A percentile compares a stretch with the other conserved stretches of the same genome.
Evolutionary conservation across 2,329 filamentous ascomycete genomes (phyloP).

Genomic region (Aspergillus novofumigatus): DNA sequence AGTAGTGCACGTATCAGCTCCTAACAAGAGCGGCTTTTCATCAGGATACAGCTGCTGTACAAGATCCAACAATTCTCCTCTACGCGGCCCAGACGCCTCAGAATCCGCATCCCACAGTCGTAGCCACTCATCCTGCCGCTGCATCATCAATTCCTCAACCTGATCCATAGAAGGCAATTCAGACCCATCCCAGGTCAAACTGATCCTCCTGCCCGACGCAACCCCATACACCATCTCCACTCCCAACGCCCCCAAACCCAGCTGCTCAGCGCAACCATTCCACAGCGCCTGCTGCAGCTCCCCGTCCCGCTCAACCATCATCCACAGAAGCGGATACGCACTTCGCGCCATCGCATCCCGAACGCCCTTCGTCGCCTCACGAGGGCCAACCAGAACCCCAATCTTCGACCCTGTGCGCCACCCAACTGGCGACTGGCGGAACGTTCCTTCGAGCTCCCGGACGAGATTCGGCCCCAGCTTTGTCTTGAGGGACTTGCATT

Average conservation of each 20-base stretch:
- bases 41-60: slow-evolving; percentile 26
- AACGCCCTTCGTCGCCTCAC: slow-evolving; percentile 72
- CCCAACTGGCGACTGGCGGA: slow-evolving; percentile 66
- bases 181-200: slow-evolving; percentile 35
- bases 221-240: slow-evolving; percentile 35
- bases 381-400: slow-evolving; percentile 66
- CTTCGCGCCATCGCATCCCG: slow-evolving; percentile 66
- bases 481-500: slow-evolving; percentile 43
- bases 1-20: slow-evolving; percentile 3
- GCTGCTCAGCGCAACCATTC: slow-evolving; percentile 38
- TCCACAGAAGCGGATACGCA: slow-evolving; percentile 65
- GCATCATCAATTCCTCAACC: slow-evolving; percentile 24
- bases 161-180: slow-evolving; percentile 31
- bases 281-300: slow-evolving; percentile 41
- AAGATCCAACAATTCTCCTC: slow-evolving; percentile 24
- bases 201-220: slow-evolving; percentile 16
- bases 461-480: slow-evolving; percentile 44
- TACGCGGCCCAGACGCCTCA: slow-evolving; percentile 11
- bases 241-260: slow-evolving; percentile 37
- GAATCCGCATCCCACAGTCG: slow-evolving; percentile 21
- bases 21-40: slow-evolving; percentile 16
- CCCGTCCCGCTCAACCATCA: slow-evolving; percentile 39
- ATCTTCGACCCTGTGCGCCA: slow-evolving; percentile 66
- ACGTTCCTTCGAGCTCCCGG: slow-evolving; percentile 59
- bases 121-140: slow-evolving; percentile 26